Conservation (phyloP, 768 basidiomycete genomes). For the Suillus hirtellus region DNA sequence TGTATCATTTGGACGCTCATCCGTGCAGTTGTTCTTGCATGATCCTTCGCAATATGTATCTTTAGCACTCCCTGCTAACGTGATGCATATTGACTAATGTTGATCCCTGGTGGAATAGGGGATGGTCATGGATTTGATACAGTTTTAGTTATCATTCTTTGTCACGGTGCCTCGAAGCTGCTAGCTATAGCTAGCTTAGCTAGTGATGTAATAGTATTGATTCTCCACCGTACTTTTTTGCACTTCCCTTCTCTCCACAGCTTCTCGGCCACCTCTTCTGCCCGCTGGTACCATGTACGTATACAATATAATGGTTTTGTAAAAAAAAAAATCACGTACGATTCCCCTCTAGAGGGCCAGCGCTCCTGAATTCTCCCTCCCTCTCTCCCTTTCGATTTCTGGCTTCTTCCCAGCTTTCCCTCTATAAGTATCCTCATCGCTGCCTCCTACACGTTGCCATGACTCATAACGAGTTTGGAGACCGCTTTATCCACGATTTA, state of each 20-base stretch:
- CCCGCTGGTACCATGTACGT: too few relatives aligned
- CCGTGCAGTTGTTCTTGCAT: not conserved
- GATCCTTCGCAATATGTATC: not conserved
- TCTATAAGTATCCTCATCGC: not conserved
- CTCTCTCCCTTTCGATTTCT: not conserved
- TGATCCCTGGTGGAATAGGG: not conserved
- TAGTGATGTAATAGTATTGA: not conserved
- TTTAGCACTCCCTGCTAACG: not conserved
- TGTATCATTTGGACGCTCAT: conserved; percentile 1
- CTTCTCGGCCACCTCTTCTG: not conserved
- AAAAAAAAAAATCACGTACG: too few relatives aligned
- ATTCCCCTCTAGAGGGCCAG: too few relatives aligned
- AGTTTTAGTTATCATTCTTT: too few relatives aligned
- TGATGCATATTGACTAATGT: not conserved
- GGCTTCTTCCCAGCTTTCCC: not conserved
- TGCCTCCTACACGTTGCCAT: not conserved
- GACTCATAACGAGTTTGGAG: not conserved
- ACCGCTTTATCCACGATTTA: too few relatives aligned
- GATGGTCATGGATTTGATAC: too few relatives aligned
- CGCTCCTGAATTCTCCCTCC: too few relatives aligned
- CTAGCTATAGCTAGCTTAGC: too few relatives aligned
- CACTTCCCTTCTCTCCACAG: not conserved
- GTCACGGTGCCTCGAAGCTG: not conserved
- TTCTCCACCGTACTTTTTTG: not conserved
- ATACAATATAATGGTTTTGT: too few relatives aligned